Evolutionary conservation across 495 filamentous ascomycete genomes (phyloP).

Genomic region (Talaromyces liani): DNA sequence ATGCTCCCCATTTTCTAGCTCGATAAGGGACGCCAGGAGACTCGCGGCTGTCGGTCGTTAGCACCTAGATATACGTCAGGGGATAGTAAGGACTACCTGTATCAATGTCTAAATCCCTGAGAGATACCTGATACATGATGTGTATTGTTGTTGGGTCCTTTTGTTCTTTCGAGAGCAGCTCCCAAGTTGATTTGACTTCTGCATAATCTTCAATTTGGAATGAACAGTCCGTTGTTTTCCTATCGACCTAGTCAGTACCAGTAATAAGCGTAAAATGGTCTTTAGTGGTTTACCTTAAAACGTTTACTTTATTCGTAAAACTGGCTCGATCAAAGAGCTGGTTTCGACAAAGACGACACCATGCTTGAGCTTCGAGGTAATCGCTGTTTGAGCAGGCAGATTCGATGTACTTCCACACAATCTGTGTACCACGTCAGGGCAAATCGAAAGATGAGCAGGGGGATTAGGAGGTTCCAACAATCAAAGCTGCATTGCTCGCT

Average conservation of each 20-base stretch:
- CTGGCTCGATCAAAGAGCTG: slow-evolving; percentile 56
- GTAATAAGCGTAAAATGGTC: background rate
- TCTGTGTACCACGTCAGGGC: slow-evolving; percentile 31
- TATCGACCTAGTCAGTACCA: slow-evolving; percentile 12
- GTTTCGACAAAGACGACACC: slow-evolving; percentile 68
- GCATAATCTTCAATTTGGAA: slow-evolving; percentile 1
- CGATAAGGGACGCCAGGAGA: background rate
- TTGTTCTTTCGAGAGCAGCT: background rate
- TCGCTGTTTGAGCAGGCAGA: slow-evolving; percentile 42
- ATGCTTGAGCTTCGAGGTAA: slow-evolving; percentile 50
- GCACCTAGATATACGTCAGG: background rate
- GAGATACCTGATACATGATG: slow-evolving; percentile 1
- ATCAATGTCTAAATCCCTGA: background rate
- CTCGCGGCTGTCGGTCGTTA: background rate
- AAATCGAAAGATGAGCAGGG: background rate
- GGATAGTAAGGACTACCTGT: background rate
- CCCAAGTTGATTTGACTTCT: background rate
- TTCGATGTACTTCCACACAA: slow-evolving; percentile 73
- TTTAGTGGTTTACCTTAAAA: slow-evolving; percentile 48
- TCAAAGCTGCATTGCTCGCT: slow-evolving; percentile 63
- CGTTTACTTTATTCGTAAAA: slow-evolving; percentile 53
- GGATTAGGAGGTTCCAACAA: slow-evolving; percentile 36
- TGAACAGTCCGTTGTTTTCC: background rate
- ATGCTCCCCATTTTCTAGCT: background rate
- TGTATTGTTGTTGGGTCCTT: background rate